Evolutionary conservation across 495 filamentous ascomycete species (phyloP).

Genomic region (Penicillium daleae): DNA sequence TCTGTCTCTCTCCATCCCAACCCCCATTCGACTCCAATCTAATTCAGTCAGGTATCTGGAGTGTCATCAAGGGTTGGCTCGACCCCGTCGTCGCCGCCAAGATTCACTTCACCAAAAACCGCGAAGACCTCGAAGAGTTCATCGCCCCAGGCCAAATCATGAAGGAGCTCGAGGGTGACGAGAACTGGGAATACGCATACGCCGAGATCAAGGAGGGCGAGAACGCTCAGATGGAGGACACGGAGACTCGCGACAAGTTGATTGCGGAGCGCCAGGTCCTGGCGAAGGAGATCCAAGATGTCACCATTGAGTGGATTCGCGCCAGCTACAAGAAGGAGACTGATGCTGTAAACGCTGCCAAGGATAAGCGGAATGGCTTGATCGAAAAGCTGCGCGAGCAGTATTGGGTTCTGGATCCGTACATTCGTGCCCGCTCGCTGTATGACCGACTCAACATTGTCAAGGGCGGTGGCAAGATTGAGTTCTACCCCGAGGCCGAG

Average conservation of each 20-base stretch:
- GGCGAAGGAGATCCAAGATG: constrained; percentile 69
- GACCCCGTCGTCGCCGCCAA: constrained; percentile 66
- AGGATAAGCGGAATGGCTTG: constrained; percentile 61
- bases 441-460: constrained; percentile 79
- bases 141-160: constrained; percentile 72
- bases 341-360: constrained; percentile 49
- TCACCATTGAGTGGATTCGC: constrained; percentile 71
- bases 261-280: constrained; percentile 60
- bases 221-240: constrained; percentile 72
- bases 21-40: constrained; percentile 4
- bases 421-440: constrained; percentile 68
- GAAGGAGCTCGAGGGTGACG: constrained; percentile 78
- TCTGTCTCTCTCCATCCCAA: constrained; percentile 32
- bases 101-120: constrained; percentile 89
- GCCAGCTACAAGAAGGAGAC: constrained; percentile 51
- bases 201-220: constrained; percentile 71
- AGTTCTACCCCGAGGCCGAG: constrained; percentile 62
- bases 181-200: constrained; percentile 82
- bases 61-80: constrained; percentile 92
- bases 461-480: constrained; percentile 62
- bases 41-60: constrained; percentile 68
- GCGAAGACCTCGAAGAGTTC: constrained; percentile 77
- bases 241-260: constrained; percentile 62
- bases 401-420: constrained; percentile 85
- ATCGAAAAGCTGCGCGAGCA: constrained; percentile 65